Evolutionary conservation across 495 filamentous ascomycete species (phyloP).

Genomic region (Xylaria flabelliformis): DNA sequence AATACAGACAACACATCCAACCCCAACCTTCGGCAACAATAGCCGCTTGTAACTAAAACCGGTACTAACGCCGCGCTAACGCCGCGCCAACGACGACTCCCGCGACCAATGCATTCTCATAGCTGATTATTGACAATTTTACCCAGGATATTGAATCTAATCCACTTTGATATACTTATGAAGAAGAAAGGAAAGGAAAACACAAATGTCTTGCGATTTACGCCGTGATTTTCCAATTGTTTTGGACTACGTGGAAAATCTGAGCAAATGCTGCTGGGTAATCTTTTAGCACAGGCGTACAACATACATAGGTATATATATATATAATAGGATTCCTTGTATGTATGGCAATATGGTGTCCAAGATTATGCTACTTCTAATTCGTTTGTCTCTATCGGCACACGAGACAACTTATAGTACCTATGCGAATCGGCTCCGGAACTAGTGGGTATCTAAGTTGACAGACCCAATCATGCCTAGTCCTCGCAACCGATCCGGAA

Average conservation of each 20-base stretch:
- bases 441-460: neutral
- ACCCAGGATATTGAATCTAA: neutral
- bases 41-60: neutral
- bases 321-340: neutral
- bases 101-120: neutral
- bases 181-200: neutral
- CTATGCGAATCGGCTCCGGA: conserved; percentile 21
- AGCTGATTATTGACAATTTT: neutral
- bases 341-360: neutral
- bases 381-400: neutral
- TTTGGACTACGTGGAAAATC: too few relatives aligned
- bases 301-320: neutral
- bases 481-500: conserved; percentile 11
- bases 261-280: too few relatives aligned
- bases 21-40: neutral
- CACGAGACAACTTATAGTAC: neutral
- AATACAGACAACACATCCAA: neutral
- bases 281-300: too few relatives aligned
- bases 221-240: too few relatives aligned
- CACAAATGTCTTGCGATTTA: neutral
- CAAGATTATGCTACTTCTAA: neutral
- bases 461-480: conserved; percentile 7
- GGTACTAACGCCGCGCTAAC: neutral
- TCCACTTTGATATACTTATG: neutral
- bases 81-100: neutral